phyloP scores from a whole-genome alignment of 2,329 filamentous ascomycete genomes.

The Helotiales sp. region DNA sequence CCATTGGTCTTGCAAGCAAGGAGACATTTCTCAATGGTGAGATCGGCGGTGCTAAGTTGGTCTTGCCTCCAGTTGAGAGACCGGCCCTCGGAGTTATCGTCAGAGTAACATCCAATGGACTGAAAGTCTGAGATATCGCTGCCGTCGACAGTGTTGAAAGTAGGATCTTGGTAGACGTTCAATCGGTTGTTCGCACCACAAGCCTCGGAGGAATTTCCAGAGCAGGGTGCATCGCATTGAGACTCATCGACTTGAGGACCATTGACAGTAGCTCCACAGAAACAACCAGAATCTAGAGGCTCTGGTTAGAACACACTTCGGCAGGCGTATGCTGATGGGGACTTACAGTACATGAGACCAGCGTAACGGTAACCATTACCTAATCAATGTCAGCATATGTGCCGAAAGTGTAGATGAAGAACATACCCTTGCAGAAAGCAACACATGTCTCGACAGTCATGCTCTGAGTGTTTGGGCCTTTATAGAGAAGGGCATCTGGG shows the following conservation, averaged over 20 bases:
- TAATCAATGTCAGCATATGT: slow-evolving; percentile 8
- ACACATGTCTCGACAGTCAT: slow-evolving; percentile 39
- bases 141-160: slow-evolving; percentile 32
- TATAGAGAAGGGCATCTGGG: slow-evolving; percentile 33
- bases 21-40: slow-evolving; percentile 40
- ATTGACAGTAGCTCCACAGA: slow-evolving; percentile 38
- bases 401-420: neutral
- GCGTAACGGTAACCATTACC: slow-evolving; percentile 39
- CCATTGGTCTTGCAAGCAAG: slow-evolving; percentile 38
- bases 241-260: slow-evolving; percentile 26
- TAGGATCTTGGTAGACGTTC: slow-evolving; percentile 37
- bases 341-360: slow-evolving; percentile 36
- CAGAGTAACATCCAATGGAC: slow-evolving; percentile 42
- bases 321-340: slow-evolving; percentile 24
- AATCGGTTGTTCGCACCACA: slow-evolving; percentile 31
- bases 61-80: slow-evolving; percentile 35
- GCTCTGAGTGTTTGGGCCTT: slow-evolving; percentile 31
- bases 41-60: slow-evolving; percentile 30
- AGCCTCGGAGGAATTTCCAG: slow-evolving; percentile 25
- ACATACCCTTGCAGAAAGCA: slow-evolving; percentile 38
- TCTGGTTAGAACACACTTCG: too few species aligned
- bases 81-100: slow-evolving; percentile 34
- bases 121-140: slow-evolving; percentile 32
- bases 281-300: slow-evolving; percentile 33
- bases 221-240: slow-evolving; percentile 30